Conservation (phyloP, 257 asterid genomes). For the Echium plantagineum region DNA sequence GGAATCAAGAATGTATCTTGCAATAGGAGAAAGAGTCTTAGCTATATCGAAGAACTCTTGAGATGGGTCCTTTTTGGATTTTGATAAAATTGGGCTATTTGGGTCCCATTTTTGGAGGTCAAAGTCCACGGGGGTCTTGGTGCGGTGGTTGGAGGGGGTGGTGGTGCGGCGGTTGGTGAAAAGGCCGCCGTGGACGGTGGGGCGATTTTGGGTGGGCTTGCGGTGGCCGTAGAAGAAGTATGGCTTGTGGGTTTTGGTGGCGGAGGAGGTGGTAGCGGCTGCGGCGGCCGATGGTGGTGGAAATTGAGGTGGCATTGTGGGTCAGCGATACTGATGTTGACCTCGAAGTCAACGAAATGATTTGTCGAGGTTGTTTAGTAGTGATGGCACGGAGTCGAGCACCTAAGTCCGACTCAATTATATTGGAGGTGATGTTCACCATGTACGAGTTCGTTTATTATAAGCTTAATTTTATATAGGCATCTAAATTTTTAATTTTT, state of each 20-base stretch:
- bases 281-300: too few species aligned
- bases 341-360: too few species aligned
- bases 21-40: conserved; percentile 67
- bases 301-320: too few species aligned
- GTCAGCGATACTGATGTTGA: too few species aligned
- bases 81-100: conserved; percentile 10
- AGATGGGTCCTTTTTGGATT: conserved; percentile 38
- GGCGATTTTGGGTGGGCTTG: conserved; percentile 73
- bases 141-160: conserved; percentile 16
- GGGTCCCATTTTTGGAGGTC: conserved; percentile 91
- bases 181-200: conserved; percentile 81
- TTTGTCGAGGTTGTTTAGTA: too few species aligned
- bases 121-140: conserved; percentile 31
- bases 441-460: too few species aligned
- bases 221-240: conserved; percentile 96
- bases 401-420: too few species aligned
- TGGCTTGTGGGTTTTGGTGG: conserved; percentile 31
- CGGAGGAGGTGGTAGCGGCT: conserved; percentile 10
- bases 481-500: too few species aligned
- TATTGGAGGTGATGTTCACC: too few species aligned
- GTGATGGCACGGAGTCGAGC: too few species aligned
- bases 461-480: too few species aligned
- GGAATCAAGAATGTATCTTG: conserved; percentile 71
- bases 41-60: conserved; percentile 63
- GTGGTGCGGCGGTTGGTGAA: conserved; percentile 75